These are phyloP conservation scores for Candida easanensis DNA, from an alignment of 805 yeast genomes.

Conservation along the genomic window DNA sequence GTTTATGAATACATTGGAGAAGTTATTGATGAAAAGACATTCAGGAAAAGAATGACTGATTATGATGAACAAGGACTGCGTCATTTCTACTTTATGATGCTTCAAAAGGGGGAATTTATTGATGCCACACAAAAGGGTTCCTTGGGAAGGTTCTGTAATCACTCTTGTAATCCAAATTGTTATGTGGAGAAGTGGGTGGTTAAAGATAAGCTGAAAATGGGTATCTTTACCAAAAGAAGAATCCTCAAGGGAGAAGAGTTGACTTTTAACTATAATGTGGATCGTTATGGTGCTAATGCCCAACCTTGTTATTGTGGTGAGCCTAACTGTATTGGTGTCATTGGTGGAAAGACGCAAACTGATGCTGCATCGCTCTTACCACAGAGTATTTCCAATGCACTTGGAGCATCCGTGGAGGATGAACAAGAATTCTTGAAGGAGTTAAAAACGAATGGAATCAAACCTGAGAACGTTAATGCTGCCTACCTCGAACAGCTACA, in stretches of 20 bases:
- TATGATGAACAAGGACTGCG: conserved; percentile 67
- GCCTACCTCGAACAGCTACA: conserved; percentile 61
- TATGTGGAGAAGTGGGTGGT: conserved; percentile 98
- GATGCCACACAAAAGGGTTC: conserved; percentile 93
- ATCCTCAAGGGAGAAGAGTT: conserved; percentile 82
- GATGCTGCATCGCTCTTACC: conserved; percentile 85
- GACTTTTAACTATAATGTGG: conserved; percentile 83
- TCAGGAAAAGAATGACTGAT: conserved; percentile 66
- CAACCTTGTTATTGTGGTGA: conserved; percentile 96
- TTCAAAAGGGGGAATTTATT: conserved; percentile 86
- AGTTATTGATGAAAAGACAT: conserved; percentile 78
- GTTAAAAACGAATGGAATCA: conserved; percentile 47
- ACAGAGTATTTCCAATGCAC: conserved; percentile 77
- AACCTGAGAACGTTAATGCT: conserved; percentile 57
- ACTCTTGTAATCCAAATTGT: conserved; percentile 93
- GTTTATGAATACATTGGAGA: conserved; percentile 94
- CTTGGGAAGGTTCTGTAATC: conserved; percentile 89
- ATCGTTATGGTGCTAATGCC: conserved; percentile 91
- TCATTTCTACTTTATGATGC: conserved; percentile 95
- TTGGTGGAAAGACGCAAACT: conserved; percentile 97
- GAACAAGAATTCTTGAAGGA: conserved; percentile 72
- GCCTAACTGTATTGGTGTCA: conserved; percentile 83
- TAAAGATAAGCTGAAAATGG: conserved; percentile 87
- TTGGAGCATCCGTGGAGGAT: conserved; percentile 66
- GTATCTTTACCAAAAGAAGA: conserved; percentile 80